These are phyloP conservation scores for Capsicum rhomboideum DNA, from an alignment of 257 asterid genomes.

Conservation along the genomic window DNA sequence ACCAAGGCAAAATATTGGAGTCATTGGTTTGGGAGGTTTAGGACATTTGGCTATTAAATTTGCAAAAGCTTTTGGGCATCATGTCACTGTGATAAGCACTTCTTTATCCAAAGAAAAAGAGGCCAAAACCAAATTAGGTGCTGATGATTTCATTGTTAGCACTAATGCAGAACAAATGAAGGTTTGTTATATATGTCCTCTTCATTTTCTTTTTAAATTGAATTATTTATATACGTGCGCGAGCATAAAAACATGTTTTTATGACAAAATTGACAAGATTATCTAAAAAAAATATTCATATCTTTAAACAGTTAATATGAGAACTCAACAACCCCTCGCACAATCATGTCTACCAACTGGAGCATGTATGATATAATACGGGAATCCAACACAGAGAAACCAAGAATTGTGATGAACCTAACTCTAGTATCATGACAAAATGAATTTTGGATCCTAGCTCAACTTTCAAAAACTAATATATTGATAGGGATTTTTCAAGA, in stretches of 20 bases:
- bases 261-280: too few species aligned
- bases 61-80: conserved; percentile 74
- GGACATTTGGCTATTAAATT: conserved; percentile 85
- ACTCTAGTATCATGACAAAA: not conserved
- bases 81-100: conserved; percentile 74
- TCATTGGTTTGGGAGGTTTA: conserved; percentile 71
- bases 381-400: not conserved
- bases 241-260: not conserved
- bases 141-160: conserved; percentile 72
- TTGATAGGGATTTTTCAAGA: not conserved
- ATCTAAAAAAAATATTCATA: too few species aligned
- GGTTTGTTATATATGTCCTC: conserved; percentile 18
- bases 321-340: not conserved
- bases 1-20: conserved; percentile 39
- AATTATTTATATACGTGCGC: not conserved
- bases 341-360: not conserved
- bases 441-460: not conserved
- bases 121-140: conserved; percentile 56
- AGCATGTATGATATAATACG: not conserved
- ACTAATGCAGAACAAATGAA: conserved; percentile 50
- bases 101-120: conserved; percentile 80
- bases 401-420: not conserved
- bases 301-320: not conserved
- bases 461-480: not conserved
- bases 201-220: not conserved